Percentiles rank a stretch among this genome's conserved stretches.
phyloP scores from a whole-genome alignment of 306 rosid genomes.

The Morella rubra region DNA sequence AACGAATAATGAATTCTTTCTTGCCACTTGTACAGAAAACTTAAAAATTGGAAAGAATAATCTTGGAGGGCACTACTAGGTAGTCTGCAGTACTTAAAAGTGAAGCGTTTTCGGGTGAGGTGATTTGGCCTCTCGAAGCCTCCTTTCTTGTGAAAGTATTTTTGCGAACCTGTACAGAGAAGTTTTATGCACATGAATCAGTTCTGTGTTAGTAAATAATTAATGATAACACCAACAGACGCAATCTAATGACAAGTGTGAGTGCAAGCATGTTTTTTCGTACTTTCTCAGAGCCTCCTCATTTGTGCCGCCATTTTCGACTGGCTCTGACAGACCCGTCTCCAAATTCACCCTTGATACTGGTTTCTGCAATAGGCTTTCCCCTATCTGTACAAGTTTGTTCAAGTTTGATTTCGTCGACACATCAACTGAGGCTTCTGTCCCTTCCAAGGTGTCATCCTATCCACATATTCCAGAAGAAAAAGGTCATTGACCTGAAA shows the following conservation, averaged over 20 bases:
- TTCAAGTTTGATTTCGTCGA: slow-evolving; percentile 37
- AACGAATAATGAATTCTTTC: too few relatives aligned
- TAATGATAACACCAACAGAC: background rate
- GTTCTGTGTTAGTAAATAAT: too few relatives aligned
- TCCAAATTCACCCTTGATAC: slow-evolving; percentile 33
- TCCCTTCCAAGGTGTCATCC: slow-evolving; percentile 44
- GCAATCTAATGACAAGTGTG: background rate
- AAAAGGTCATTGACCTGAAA: background rate
- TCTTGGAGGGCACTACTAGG: too few relatives aligned
- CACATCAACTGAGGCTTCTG: slow-evolving; percentile 36
- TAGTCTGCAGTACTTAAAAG: background rate
- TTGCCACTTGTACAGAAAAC: too few relatives aligned
- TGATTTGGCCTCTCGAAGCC: slow-evolving; percentile 43
- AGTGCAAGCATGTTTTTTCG: too few relatives aligned
- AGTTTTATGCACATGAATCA: background rate
- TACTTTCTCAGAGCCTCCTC: slow-evolving; percentile 46
- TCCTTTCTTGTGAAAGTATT: slow-evolving; percentile 48
- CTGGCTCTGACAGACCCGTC: slow-evolving; percentile 18
- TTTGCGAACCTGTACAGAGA: slow-evolving; percentile 45
- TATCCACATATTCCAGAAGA: slow-evolving; percentile 1
- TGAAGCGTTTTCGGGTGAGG: slow-evolving; percentile 31
- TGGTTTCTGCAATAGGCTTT: slow-evolving; percentile 41
- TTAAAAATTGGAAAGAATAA: too few relatives aligned
- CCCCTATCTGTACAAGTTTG: slow-evolving; percentile 31
- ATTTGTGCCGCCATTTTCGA: slow-evolving; percentile 30